Base-by-base conservation (phyloP, 306 rosid genomes). In the Begonia masoniana region DNA sequence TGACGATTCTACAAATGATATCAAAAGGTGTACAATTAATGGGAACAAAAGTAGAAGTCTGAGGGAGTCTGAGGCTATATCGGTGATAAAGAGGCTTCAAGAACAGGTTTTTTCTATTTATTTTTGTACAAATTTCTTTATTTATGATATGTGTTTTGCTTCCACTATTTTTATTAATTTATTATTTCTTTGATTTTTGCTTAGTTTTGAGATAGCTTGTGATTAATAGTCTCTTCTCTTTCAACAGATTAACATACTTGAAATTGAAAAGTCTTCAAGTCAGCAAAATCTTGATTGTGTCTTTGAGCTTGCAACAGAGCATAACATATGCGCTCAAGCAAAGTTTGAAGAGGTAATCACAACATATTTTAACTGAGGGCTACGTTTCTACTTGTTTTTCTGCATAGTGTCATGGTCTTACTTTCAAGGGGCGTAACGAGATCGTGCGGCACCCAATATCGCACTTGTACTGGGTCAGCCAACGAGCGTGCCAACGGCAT, bases 11-110 rank as follows among this genome's bases (percentile, higher is more conserved):
- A 19, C 52, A 62, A 41, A 62, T 76, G 60, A 55, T 74, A 69
- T 57, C 24, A 17, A 21, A 50, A 42, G 46, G 46, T 61, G 65
- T 26, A 50, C 63, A 50, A 52, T 41, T 56, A 62, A 43, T 51
- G 94, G 70, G 80, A 85, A 75, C 42, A 68, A 69, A 61, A 72
- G 45, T 66, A 64, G 56, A 10, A 68, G 65, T 68, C 42, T 61
- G 58, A 70, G 81, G 66, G 94, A 78, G 61, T 68, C 78, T 0
- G 96, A 91, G 55, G 77, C 88, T 57, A 78, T 80, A 73, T 68
- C 78, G 67, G 79, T 85, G 62, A 91, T 85, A 68, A 80, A 85
- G 72, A 69, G 76, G 60, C 96, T 91, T 75, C 87, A 85, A 81
- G 96, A 85, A 57, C 85, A 87, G 88, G 96, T 85, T 60, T 26